Evolutionary conservation across 2,329 filamentous ascomycete genomes (phyloP).

Genomic region (Thyridium curvatum): DNA sequence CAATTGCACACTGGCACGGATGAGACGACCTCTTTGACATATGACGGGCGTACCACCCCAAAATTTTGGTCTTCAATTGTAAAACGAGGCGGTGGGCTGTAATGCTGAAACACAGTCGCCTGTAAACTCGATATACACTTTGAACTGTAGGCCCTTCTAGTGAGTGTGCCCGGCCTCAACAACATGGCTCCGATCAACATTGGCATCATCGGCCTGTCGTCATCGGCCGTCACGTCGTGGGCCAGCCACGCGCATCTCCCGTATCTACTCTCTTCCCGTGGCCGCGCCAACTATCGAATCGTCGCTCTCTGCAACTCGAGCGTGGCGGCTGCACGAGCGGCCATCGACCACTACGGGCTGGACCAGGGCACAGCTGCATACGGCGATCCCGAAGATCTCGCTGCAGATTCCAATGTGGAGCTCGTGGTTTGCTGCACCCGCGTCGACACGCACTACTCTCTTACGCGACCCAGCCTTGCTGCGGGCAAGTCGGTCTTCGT

Average conservation of each 20-base stretch:
- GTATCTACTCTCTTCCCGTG: conserved; percentile 43
- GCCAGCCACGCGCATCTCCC: conserved; percentile 50
- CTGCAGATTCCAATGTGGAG: conserved; percentile 42
- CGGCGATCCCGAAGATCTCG: conserved; percentile 40
- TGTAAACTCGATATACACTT: too few relatives aligned
- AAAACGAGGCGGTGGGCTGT: too few relatives aligned
- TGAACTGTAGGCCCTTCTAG: too few relatives aligned
- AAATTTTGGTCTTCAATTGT: too few relatives aligned
- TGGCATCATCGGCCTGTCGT: conserved; percentile 9
- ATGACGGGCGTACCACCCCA: too few relatives aligned
- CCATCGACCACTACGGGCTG: conserved; percentile 36
- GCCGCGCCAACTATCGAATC: conserved; percentile 37
- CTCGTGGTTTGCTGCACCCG: conserved; percentile 48
- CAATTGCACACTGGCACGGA: too few relatives aligned
- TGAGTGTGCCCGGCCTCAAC: not conserved
- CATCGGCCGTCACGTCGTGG: conserved; percentile 45
- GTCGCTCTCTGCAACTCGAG: conserved; percentile 47
- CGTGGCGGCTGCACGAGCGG: conserved; percentile 31
- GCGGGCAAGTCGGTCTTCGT: conserved; percentile 48
- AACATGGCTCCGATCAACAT: conserved; percentile 5
- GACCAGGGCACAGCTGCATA: conserved; percentile 34
- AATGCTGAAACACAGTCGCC: too few relatives aligned
- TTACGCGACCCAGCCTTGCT: conserved; percentile 36
- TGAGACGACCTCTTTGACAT: too few relatives aligned
- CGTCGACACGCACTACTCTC: conserved; percentile 44